Evolutionary conservation across 768 basidiomycete species (phyloP), one percentile per base, ranked within the genome.

Genomic region (Paxillus ammoniavirescens): DNA sequence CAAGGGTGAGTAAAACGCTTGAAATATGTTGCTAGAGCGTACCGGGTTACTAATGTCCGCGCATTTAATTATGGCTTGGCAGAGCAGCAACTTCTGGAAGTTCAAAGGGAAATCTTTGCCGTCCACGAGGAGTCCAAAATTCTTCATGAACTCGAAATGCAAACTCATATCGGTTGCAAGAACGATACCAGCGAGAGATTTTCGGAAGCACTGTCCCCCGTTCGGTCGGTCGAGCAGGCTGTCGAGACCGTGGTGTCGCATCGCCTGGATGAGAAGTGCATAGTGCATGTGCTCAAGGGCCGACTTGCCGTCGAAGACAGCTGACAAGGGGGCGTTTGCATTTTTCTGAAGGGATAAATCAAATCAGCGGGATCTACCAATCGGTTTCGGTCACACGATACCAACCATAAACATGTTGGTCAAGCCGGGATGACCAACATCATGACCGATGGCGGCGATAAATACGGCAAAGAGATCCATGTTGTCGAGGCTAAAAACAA

Each of bases 31-130:
- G 9, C 33, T 13, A 45, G 30, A 15, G 82, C 94, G 59, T 67
- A 97, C 94, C 14, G 97, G 96, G 69, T 99, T 99, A 67, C 92
- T 94, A 64, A 99, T 98, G 73, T 99, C 97, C 15, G 96, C 94
- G 64, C 95, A 97, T 72, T 99, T 98, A 68, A 99, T 85, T 48
- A 99, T 73, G 3, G 90, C 89, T 63, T 98, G 93, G 66, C 92
- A 96, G 21, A 93, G 70, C 49, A 96, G 71, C 23, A 89, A 75
- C 60, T 88, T 79, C 50, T 84, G 80, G 59, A 72, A 65, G 48
- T 73, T 72, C 42, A 80, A 62, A 9, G 77, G 64, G 15, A 62
- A 66, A 18, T 70, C 70, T 12, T 66, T 59, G 18, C 77, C 80
- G 3, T 69, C 63, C 37, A 87, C 69, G 23, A 86, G 64, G 7